These are phyloP conservation scores for Leucocoprinus leucothites DNA, from an alignment of 768 basidiomycete species.

Conservation along the genomic window DNA sequence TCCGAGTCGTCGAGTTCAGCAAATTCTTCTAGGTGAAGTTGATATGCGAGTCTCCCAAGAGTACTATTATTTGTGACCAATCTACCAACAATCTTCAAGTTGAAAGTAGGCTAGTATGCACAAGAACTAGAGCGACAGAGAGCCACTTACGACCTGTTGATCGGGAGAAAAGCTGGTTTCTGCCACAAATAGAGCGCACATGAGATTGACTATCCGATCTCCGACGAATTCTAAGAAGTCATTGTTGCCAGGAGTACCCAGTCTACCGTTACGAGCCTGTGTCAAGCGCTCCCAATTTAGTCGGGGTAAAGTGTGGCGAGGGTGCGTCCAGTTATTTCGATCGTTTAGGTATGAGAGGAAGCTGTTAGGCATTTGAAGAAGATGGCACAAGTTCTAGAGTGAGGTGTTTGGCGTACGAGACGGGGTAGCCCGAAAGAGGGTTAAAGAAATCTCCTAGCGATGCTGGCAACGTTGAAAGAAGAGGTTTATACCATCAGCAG, in stretches of 20 bases:
- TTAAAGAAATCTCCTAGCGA: neutral
- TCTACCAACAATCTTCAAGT: conserved; percentile 20
- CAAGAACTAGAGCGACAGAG: neutral
- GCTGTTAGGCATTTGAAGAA: neutral
- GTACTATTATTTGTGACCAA: conserved; percentile 28
- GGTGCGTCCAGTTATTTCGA: neutral
- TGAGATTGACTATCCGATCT: conserved; percentile 28
- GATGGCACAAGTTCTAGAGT: too few species aligned
- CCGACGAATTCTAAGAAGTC: conserved; percentile 32
- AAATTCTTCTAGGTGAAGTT: conserved; percentile 22
- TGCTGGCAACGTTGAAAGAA: too few species aligned
- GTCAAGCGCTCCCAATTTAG: conserved; percentile 7
- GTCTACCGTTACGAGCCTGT: conserved; percentile 22
- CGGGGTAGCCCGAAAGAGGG: too few species aligned
- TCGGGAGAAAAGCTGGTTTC: conserved; percentile 23
- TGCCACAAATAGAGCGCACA: conserved; percentile 25
- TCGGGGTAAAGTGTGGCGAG: neutral
- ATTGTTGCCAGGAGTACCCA: conserved; percentile 24
- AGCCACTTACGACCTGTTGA: conserved; percentile 24
- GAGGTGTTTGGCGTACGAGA: too few species aligned
- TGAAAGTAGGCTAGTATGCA: neutral
- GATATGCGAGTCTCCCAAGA: conserved; percentile 26
- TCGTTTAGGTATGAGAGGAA: neutral
- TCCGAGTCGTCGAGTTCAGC: conserved; percentile 21
- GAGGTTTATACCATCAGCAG: too few species aligned